These are phyloP conservation scores for Aspergillus persii DNA, from an alignment of 2,329 filamentous ascomycete genomes.

Conservation along the genomic window DNA sequence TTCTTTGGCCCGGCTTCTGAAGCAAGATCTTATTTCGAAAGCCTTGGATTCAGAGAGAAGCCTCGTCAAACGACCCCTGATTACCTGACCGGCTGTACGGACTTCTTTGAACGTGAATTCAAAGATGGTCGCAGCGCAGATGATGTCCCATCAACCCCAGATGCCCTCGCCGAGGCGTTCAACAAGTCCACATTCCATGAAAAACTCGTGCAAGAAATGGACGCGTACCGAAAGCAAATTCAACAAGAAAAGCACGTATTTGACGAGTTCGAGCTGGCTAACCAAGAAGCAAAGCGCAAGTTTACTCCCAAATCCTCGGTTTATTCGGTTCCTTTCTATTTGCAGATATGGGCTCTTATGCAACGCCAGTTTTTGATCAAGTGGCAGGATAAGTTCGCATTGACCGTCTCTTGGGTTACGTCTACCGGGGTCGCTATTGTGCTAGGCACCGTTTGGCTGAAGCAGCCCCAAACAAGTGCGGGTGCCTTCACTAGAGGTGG, in stretches of 20 bases:
- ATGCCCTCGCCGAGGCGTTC: slow-evolving; percentile 68
- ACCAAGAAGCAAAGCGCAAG: slow-evolving; percentile 74
- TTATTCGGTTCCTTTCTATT: slow-evolving; percentile 78
- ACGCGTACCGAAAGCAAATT: slow-evolving; percentile 63
- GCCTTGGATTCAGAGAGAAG: slow-evolving; percentile 70
- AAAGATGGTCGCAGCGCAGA: slow-evolving; percentile 62
- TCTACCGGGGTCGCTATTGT: slow-evolving; percentile 74
- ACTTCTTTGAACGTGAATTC: slow-evolving; percentile 79
- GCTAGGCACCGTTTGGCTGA: slow-evolving; percentile 74
- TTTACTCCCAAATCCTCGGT: slow-evolving; percentile 69
- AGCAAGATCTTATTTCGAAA: slow-evolving; percentile 72
- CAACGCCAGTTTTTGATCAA: slow-evolving; percentile 82
- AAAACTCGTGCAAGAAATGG: slow-evolving; percentile 64
- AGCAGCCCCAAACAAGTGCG: slow-evolving; percentile 61
- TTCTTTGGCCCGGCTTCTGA: slow-evolving; percentile 69
- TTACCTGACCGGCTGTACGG: slow-evolving; percentile 78
- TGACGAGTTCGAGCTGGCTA: slow-evolving; percentile 73
- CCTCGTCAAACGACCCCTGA: slow-evolving; percentile 78
- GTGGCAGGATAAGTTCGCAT: slow-evolving; percentile 78
- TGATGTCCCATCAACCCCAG: slow-evolving; percentile 67
- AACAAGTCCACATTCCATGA: slow-evolving; percentile 60
- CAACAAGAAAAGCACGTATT: slow-evolving; percentile 64
- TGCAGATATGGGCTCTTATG: slow-evolving; percentile 80
- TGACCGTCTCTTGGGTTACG: slow-evolving; percentile 69
- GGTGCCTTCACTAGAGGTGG: slow-evolving; percentile 80